Percentiles rank a stretch among this genome's conserved stretches.
These are phyloP conservation scores for Boletus eberwhitei DNA, from an alignment of 768 basidiomycete genomes.

Conservation along the genomic window DNA sequence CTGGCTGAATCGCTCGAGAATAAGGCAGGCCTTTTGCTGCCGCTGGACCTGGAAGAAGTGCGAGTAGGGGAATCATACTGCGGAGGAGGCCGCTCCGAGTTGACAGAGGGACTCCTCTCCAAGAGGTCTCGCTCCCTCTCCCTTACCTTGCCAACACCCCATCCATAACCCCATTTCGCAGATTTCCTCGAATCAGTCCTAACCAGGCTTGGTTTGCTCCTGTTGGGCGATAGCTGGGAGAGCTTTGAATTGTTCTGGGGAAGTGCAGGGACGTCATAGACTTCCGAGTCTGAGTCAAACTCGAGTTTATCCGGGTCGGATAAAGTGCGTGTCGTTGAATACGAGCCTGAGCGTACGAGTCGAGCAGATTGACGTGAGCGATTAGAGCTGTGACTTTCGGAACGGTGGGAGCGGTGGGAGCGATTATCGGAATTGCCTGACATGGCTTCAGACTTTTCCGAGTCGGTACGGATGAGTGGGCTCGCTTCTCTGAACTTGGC, in stretches of 20 bases:
- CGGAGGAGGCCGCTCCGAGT: constrained; percentile 37
- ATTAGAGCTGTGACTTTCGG: constrained; percentile 20
- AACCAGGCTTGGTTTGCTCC: constrained; percentile 45
- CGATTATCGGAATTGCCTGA: constrained; percentile 32
- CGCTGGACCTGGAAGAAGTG: constrained; percentile 38
- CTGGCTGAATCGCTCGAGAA: constrained; percentile 62
- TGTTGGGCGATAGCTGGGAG: constrained; percentile 36
- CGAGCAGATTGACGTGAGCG: constrained; percentile 24
- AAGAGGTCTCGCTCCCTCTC: constrained; percentile 39
- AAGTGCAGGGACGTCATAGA: constrained; percentile 41
- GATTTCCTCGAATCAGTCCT: constrained; percentile 55
- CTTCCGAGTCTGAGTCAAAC: constrained; percentile 61
- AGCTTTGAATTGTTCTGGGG: constrained; percentile 39
- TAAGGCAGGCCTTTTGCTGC: constrained; percentile 40
- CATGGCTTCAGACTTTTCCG: constrained; percentile 45
- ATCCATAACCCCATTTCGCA: constrained; percentile 66
- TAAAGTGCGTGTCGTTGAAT: constrained; percentile 40
- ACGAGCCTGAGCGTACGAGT: constrained; percentile 41
- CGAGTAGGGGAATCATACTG: constrained; percentile 33
- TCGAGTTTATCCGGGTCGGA: constrained; percentile 47
- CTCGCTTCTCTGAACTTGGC: constrained; percentile 27
- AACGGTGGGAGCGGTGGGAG: constrained; percentile 27
- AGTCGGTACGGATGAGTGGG: constrained; percentile 33
- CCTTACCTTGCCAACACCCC: constrained; percentile 59
- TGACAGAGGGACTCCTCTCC: constrained; percentile 32